Evolutionary conservation across 495 filamentous ascomycete species (phyloP), one percentile per base, ranked within the genome.

Genomic region (Talaromyces trachyspermus): DNA sequence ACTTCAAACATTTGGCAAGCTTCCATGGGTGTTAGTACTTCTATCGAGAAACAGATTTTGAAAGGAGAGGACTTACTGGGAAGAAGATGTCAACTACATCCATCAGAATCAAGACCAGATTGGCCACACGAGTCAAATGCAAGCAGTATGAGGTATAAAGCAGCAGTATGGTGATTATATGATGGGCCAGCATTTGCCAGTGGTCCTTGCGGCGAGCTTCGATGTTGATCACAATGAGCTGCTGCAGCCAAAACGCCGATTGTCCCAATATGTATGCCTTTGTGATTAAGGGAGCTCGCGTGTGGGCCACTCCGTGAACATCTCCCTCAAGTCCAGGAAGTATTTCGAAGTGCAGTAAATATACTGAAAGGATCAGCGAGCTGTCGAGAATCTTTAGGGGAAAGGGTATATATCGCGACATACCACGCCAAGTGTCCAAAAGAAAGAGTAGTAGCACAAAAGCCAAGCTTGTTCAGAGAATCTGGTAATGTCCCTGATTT

Each of bases 391-490:
- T n/a, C n/a, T n/a, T n/a, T n/a, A n/a, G n/a, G n/a, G n/a, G n/a
- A 14, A 12, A 27, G 36, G 8, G 15, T n/a, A 32, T 9, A 19
- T 25, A 9, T 22, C 40, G 18, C 4, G 18, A 68, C 83, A 43
- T 75, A 91, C 84, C 74, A 86, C 71, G 32, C 88, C 88, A 36
- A 88, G 61, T 5, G 78, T 64, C 80, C 84, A 91, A 57, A 84
- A 86, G 33, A 77, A 55, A 26, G 57, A 55, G 60, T 82, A 82
- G 65, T 91, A 92, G 20, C 86, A 53, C 15, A 89, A 52, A 54
- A 94, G 68, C 83, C 85, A 94, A 30, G 77, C 84, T 62, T 94
- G 88, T 60, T 94, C 88, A 43, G 84, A 80, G 68, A 94, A 92
- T 42, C 88, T 69, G 12, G 80, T 77, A 26, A 78, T 57, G 12